Conservation (phyloP, 1,284 basidiomycete species). For the Puccinia hordei region DNA sequence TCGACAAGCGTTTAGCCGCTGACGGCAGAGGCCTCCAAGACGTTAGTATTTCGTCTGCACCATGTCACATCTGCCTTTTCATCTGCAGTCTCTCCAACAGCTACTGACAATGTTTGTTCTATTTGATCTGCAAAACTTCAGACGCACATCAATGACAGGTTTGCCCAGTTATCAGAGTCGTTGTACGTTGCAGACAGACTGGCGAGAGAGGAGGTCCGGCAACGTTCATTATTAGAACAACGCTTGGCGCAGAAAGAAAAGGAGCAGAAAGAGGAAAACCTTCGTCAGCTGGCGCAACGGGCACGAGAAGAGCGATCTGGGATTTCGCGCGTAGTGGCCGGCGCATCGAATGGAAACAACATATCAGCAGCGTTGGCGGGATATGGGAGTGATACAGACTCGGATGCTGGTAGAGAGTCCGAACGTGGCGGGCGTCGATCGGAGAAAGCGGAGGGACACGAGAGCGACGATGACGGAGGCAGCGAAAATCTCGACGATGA, state of each 20-base stretch:
- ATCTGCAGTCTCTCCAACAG: not conserved
- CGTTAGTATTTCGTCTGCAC: slow-evolving; percentile 64
- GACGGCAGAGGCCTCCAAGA: slow-evolving; percentile 97
- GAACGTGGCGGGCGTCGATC: slow-evolving; percentile 16
- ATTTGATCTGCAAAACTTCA: slow-evolving; percentile 57
- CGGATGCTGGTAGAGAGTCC: slow-evolving; percentile 31
- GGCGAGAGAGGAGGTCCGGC: slow-evolving; percentile 94
- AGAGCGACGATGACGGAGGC: not conserved
- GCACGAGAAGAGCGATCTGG: slow-evolving; percentile 92
- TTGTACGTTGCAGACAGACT: slow-evolving; percentile 95
- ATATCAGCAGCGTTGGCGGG: slow-evolving; percentile 77
- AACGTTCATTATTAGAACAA: slow-evolving; percentile 95
- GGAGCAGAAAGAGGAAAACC: slow-evolving; percentile 90
- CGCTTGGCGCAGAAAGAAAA: slow-evolving; percentile 98
- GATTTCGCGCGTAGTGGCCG: slow-evolving; percentile 59
- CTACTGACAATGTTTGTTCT: slow-evolving; percentile 49
- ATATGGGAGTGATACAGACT: slow-evolving; percentile 54
- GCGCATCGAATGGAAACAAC: slow-evolving; percentile 60
- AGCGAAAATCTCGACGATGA: slow-evolving; percentile 72
- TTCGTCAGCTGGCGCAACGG: slow-evolving; percentile 87
- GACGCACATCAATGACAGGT: slow-evolving; percentile 98
- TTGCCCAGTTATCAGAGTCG: slow-evolving; percentile 97
- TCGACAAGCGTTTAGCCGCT: slow-evolving; percentile 96
- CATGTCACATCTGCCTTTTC: not conserved
- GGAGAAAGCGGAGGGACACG: not conserved